Evolutionary conservation across 1,284 basidiomycete genomes (phyloP).

Genomic region (Rhodotorula sp.): DNA sequence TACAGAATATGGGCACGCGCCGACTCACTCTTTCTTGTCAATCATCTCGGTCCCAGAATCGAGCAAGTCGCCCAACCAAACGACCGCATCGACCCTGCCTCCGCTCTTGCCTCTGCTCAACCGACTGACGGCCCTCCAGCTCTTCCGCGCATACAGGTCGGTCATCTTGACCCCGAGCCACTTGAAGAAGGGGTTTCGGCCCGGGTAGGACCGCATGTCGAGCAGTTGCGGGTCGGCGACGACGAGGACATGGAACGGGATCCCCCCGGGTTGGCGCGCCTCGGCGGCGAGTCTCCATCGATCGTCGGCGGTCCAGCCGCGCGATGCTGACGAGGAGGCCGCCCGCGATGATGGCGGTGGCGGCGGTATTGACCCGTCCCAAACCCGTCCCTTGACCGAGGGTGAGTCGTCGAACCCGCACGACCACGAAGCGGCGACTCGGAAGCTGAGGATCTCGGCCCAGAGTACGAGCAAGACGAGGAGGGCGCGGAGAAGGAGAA

Average conservation of each 20-base stretch:
- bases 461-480: constrained; percentile 31
- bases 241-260: constrained; percentile 65
- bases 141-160: constrained; percentile 70
- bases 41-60: constrained; percentile 64
- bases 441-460: constrained; percentile 26
- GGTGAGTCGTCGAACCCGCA: constrained; percentile 27
- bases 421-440: neutral
- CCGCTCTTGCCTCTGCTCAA: constrained; percentile 54
- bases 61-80: constrained; percentile 80
- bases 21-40: constrained; percentile 64
- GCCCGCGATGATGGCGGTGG: too few species aligned
- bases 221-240: constrained; percentile 62
- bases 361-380: neutral
- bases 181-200: constrained; percentile 51
- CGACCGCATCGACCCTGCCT: constrained; percentile 57
- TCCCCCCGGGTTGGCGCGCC: constrained; percentile 12
- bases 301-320: neutral
- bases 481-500: constrained; percentile 9
- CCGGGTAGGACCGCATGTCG: constrained; percentile 56
- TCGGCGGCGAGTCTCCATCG: constrained; percentile 1
- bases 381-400: constrained; percentile 11
- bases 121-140: constrained; percentile 62
- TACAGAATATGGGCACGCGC: too few species aligned
- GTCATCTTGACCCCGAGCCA: constrained; percentile 52
- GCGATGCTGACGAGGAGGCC: too few species aligned